These are phyloP conservation scores for Pinus tabuliformis DNA, from an alignment of 75 land plant species.

Conservation along the genomic window DNA sequence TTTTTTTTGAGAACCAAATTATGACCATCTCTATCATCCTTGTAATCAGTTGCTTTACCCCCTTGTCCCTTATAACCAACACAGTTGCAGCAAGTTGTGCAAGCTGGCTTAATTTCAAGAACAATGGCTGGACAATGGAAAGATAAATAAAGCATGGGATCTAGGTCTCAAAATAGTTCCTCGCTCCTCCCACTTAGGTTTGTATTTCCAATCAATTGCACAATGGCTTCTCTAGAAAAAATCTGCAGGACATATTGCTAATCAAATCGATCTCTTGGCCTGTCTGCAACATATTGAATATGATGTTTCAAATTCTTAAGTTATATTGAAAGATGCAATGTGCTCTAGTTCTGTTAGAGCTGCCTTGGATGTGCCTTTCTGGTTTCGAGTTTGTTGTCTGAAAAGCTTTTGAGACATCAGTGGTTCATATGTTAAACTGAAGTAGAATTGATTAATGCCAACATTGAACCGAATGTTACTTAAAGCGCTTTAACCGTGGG, in stretches of 20 bases:
- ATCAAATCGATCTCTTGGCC: constrained; percentile 71
- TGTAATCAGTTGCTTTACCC: constrained; percentile 61
- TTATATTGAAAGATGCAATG: constrained; percentile 24
- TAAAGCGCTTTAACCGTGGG: too few species aligned
- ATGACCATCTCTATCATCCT: constrained; percentile 72
- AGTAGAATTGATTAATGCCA: too few species aligned
- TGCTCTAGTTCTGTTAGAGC: constrained; percentile 9
- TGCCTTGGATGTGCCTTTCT: constrained; percentile 15
- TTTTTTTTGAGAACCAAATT: constrained; percentile 67
- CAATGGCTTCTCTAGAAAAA: constrained; percentile 65
- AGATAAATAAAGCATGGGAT: constrained; percentile 75
- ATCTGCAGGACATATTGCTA: constrained; percentile 70
- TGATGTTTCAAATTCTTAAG: constrained; percentile 71
- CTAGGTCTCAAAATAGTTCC: constrained; percentile 39
- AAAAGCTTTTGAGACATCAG: constrained; percentile 14
- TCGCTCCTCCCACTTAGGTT: constrained; percentile 54
- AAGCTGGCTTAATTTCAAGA: constrained; percentile 61
- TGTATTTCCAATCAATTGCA: constrained; percentile 54
- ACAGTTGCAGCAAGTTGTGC: constrained; percentile 69
- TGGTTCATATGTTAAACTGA: too few species aligned
- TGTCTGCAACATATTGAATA: constrained; percentile 62
- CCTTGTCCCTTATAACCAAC: constrained; percentile 68
- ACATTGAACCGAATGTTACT: too few species aligned
- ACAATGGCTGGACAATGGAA: constrained; percentile 81
- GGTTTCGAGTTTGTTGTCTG: constrained; percentile 17